Evolutionary conservation across 768 basidiomycete species (phyloP).

Genomic region (Mycena filopes): DNA sequence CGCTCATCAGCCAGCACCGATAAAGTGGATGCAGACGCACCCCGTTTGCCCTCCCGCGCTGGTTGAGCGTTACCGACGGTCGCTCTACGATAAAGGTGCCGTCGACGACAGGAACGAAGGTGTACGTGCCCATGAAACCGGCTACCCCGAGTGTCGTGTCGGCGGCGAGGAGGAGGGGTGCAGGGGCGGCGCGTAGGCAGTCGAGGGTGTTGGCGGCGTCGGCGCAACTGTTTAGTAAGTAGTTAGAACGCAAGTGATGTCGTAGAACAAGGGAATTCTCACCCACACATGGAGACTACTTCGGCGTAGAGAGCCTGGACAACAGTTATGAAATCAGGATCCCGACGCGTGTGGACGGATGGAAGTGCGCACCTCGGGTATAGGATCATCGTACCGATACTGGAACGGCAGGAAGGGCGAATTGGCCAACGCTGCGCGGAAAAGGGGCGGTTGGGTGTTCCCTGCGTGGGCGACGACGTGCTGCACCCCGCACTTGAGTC

Average conservation of each 20-base stretch:
- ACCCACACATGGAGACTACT: conserved; percentile 4
- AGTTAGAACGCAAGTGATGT: not conserved
- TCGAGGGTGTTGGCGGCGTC: conserved; percentile 1
- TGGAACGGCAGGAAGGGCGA: conserved; percentile 43
- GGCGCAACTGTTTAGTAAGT: conserved; percentile 26
- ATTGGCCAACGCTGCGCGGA: conserved; percentile 41
- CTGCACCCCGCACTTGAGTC: no score
- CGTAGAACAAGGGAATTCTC: not conserved
- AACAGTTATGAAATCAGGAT: not conserved
- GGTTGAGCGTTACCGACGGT: no score
- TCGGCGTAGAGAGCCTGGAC: not conserved
- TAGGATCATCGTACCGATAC: conserved; percentile 42
- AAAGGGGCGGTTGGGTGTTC: conserved; percentile 42
- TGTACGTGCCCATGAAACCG: conserved; percentile 41
- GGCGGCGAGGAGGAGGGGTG: conserved; percentile 31
- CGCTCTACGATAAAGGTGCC: conserved; percentile 40
- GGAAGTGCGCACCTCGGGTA: conserved; percentile 27
- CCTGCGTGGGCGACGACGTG: conserved; percentile 46
- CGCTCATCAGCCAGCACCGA: no score
- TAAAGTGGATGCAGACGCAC: no score
- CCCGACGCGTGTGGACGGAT: not conserved
- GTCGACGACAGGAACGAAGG: conserved; percentile 47
- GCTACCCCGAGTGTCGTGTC: conserved; percentile 36
- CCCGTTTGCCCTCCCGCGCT: no score
- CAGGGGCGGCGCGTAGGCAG: conserved; percentile 32